phyloP scores from a whole-genome alignment of 495 filamentous ascomycete genomes.

The Penicillium bialowiezense region DNA sequence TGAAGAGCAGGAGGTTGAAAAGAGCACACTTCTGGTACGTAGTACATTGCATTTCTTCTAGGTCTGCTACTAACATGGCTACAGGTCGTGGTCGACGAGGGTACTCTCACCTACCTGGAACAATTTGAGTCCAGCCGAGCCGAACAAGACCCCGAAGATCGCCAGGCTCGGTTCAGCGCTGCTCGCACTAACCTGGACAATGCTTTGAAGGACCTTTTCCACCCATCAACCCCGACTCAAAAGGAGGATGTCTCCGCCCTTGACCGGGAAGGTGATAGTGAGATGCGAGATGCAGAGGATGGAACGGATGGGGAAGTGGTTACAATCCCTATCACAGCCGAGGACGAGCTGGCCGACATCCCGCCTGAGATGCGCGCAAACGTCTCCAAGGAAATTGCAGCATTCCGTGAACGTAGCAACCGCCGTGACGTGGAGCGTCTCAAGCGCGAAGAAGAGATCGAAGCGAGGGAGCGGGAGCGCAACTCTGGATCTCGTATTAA shows the following conservation, averaged over 20 bases:
- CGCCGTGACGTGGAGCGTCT: slow-evolving; percentile 84
- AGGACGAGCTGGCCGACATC: slow-evolving; percentile 95
- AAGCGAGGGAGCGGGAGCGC: slow-evolving; percentile 76
- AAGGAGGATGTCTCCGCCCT: slow-evolving; percentile 45
- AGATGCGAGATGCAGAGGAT: slow-evolving; percentile 66
- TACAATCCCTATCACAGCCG: slow-evolving; percentile 82
- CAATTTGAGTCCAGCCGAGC: slow-evolving; percentile 65
- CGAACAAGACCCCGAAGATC: slow-evolving; percentile 63
- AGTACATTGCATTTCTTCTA: background rate
- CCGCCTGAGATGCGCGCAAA: slow-evolving; percentile 96
- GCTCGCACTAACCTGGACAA: slow-evolving; percentile 63
- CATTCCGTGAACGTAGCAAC: slow-evolving; percentile 88
- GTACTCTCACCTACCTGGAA: slow-evolving; percentile 75
- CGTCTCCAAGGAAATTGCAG: slow-evolving; percentile 89
- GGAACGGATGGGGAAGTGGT: slow-evolving; percentile 72
- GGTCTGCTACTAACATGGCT: slow-evolving; percentile 11
- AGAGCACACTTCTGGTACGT: slow-evolving; percentile 61
- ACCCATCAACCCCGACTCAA: slow-evolving; percentile 55
- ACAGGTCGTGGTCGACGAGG: slow-evolving; percentile 75
- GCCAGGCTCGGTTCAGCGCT: slow-evolving; percentile 65
- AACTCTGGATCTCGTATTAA: slow-evolving; percentile 63
- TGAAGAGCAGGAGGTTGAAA: slow-evolving; percentile 62
- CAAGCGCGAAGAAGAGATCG: slow-evolving; percentile 84
- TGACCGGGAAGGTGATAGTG: slow-evolving; percentile 64
- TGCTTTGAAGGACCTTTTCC: slow-evolving; percentile 67